phyloP scores from a whole-genome alignment of 2,329 filamentous ascomycete genomes.

The Huntiella savannae region DNA sequence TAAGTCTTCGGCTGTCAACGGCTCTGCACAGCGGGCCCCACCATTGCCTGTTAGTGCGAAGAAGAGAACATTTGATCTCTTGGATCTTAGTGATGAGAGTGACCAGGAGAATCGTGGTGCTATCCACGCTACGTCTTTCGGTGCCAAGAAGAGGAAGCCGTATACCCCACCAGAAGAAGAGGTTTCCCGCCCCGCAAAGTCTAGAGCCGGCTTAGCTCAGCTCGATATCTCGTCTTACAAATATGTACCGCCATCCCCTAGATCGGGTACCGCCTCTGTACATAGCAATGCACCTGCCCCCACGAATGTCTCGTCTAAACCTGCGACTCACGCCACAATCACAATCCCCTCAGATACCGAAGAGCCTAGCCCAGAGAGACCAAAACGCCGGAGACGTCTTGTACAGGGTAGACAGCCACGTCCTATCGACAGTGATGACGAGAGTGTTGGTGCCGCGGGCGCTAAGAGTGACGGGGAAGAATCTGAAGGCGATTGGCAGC shows the following conservation, averaged over 20 bases:
- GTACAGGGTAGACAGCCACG: conserved; percentile 12
- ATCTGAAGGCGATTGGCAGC: background rate
- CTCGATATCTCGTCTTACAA: conserved; percentile 9
- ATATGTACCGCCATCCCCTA: conserved; percentile 8
- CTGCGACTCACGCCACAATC: no score
- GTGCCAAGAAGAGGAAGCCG: background rate
- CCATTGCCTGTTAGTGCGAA: conserved; percentile 7
- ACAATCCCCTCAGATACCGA: no score
- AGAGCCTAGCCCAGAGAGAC: no score
- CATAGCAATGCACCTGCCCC: background rate
- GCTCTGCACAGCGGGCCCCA: conserved; percentile 13
- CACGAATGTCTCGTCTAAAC: no score
- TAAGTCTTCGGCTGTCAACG: conserved; percentile 1
- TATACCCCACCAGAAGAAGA: no score
- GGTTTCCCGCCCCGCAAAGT: conserved; percentile 2
- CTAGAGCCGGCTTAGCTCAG: conserved; percentile 2
- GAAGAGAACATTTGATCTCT: conserved; percentile 12
- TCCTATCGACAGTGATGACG: conserved; percentile 6
- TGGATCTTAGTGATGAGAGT: conserved; percentile 28
- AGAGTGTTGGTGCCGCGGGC: no score
- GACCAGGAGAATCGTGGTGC: conserved; percentile 39
- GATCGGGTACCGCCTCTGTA: conserved; percentile 1
- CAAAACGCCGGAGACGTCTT: conserved; percentile 4
- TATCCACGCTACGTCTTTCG: conserved; percentile 41
- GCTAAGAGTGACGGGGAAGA: conserved; percentile 1